Evolutionary conservation across 2,329 filamentous ascomycete genomes (phyloP).

Genomic region (Calonectria pseudoturangicola): DNA sequence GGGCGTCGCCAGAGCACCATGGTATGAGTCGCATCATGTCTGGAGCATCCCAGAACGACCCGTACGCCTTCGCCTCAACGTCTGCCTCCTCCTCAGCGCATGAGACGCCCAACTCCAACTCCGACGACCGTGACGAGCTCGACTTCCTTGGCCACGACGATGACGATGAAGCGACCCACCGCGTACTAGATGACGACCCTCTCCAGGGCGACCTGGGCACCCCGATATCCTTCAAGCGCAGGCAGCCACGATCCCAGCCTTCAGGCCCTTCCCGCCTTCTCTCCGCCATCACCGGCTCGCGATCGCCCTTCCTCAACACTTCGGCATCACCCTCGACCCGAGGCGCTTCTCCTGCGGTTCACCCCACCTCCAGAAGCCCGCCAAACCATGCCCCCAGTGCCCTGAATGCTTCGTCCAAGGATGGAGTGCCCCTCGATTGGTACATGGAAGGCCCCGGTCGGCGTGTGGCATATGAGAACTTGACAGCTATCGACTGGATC

Average conservation of each 20-base stretch:
- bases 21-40: constrained; percentile 65
- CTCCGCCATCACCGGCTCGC: constrained; percentile 64
- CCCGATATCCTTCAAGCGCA: constrained; percentile 83
- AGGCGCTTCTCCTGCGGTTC: constrained; percentile 47
- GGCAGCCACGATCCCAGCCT: constrained; percentile 71
- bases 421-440: constrained; percentile 81
- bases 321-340: constrained; percentile 41
- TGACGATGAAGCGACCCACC: constrained; percentile 57
- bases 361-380: constrained; percentile 39
- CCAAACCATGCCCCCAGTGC: constrained; percentile 40
- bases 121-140: constrained; percentile 68
- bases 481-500: constrained; percentile 99
- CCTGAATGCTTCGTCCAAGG: constrained; percentile 61
- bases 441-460: constrained; percentile 91
- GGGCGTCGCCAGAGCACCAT: constrained; percentile 55
- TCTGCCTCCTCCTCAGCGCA: constrained; percentile 54
- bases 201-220: constrained; percentile 69
- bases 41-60: constrained; percentile 60
- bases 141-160: constrained; percentile 63
- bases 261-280: constrained; percentile 69
- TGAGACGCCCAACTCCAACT: constrained; percentile 45
- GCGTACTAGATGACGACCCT: constrained; percentile 74
- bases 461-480: constrained; percentile 94
- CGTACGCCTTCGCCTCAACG: constrained; percentile 61
- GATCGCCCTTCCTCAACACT: constrained; percentile 51